These are phyloP conservation scores for Syzygium grande DNA, from an alignment of 345 rosid genomes.

Conservation along the genomic window DNA sequence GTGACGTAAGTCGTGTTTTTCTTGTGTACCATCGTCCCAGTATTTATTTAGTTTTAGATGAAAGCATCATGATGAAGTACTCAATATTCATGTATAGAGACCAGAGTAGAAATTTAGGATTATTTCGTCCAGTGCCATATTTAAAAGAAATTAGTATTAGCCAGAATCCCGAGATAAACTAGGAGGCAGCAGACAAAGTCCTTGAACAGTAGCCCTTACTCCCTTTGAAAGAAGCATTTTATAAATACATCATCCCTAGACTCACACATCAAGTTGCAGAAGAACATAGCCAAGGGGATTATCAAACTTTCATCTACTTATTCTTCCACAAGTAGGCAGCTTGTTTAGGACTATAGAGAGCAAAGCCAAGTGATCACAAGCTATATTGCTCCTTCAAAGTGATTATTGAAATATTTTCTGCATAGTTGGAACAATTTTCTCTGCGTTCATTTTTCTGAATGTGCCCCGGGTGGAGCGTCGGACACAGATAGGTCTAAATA, in stretches of 20 bases:
- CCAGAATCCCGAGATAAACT: neutral
- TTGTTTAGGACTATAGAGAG: neutral
- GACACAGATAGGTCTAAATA: neutral
- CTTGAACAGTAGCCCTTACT: neutral
- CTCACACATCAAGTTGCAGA: neutral
- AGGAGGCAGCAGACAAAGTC: neutral
- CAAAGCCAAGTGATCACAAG: neutral
- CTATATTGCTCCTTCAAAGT: neutral
- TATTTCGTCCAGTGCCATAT: neutral
- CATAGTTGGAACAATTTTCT: neutral
- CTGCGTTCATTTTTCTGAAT: neutral
- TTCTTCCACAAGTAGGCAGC: neutral
- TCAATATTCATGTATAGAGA: neutral
- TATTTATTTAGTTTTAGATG: neutral
- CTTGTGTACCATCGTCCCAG: neutral
- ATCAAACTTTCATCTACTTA: neutral
- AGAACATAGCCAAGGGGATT: neutral
- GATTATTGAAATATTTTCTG: neutral
- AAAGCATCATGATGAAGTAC: neutral
- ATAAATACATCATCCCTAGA: neutral
- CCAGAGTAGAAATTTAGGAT: neutral
- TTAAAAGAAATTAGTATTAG: neutral
- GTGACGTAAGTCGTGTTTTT: neutral
- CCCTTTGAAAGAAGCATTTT: neutral
- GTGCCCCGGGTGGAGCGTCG: neutral